A percentile compares a stretch with the other conserved stretches of the same genome.
Conservation (phyloP, 768 basidiomycete genomes). For the Leucosporidium creatinivorum region DNA sequence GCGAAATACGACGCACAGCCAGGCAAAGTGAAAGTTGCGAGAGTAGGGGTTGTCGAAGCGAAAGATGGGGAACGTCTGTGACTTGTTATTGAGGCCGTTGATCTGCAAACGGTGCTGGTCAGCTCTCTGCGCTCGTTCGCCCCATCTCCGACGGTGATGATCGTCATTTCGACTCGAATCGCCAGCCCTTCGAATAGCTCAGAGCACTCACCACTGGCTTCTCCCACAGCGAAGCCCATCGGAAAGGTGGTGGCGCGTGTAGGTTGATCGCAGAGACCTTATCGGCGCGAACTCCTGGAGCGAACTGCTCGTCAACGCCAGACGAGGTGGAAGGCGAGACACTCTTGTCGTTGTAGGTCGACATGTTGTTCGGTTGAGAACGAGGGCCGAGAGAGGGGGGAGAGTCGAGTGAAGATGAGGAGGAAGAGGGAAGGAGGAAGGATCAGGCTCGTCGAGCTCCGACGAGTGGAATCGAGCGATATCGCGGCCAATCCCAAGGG, state of each 20-base stretch:
- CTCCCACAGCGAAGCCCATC: constrained; percentile 21
- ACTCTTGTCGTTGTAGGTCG: no score
- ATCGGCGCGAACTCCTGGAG: no score
- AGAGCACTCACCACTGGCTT: not conserved
- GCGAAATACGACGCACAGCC: constrained; percentile 34
- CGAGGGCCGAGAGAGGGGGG: no score
- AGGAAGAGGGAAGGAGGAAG: no score
- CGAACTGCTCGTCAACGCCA: no score
- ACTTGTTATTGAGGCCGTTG: constrained; percentile 53
- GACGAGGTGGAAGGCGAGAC: no score
- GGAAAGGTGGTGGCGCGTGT: constrained; percentile 26
- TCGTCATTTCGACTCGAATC: not conserved
- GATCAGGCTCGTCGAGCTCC: no score
- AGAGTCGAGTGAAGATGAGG: no score
- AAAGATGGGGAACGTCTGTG: constrained; percentile 51
- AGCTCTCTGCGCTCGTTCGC: not conserved
- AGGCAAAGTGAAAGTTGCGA: constrained; percentile 47
- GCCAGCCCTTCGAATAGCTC: not conserved
- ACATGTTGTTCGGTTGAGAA: no score
- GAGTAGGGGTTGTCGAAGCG: constrained; percentile 50
- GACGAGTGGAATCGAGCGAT: no score
- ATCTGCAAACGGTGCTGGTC: constrained; percentile 29
- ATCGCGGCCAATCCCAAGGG: no score
- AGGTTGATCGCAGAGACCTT: no score
- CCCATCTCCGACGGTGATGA: not conserved